Conservation (phyloP, 208 protist genomes). For the Leishmania martiniquensis region DNA sequence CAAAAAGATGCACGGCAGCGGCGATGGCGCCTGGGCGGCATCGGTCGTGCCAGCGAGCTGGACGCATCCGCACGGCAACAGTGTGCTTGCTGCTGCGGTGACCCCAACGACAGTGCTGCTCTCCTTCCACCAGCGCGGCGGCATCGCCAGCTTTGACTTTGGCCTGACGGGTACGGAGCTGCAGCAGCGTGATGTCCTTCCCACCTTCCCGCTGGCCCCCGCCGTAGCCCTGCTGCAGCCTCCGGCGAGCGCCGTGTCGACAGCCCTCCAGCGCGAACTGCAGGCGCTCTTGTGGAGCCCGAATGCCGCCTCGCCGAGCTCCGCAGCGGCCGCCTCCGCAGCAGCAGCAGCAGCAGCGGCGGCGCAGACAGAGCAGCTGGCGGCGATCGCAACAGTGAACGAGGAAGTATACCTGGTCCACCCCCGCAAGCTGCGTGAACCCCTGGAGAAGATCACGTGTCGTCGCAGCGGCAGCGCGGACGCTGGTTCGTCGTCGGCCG, state of each 20-base stretch:
- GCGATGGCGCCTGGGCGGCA: neutral
- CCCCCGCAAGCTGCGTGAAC: constrained; percentile 58
- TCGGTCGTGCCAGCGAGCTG: constrained; percentile 48
- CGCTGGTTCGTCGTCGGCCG: neutral
- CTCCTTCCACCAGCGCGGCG: constrained; percentile 66
- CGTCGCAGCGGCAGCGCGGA: neutral
- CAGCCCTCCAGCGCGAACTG: constrained; percentile 31
- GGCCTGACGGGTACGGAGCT: constrained; percentile 59
- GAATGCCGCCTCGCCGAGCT: constrained; percentile 3
- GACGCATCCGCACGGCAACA: constrained; percentile 78
- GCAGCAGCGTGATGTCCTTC: constrained; percentile 58
- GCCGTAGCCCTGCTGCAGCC: constrained; percentile 68
- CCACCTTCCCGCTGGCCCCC: constrained; percentile 60
- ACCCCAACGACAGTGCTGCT: constrained; percentile 56
- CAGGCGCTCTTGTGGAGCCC: constrained; percentile 37
- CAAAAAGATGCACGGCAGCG: constrained; percentile 8
- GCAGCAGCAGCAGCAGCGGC: constrained; percentile 12
- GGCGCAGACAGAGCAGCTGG: constrained; percentile 39
- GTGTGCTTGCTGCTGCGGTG: constrained; percentile 69
- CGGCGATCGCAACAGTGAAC: constrained; percentile 66
- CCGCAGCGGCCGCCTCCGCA: constrained; percentile 10
- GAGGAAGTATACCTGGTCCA: constrained; percentile 77
- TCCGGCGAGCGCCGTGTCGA: constrained; percentile 37
- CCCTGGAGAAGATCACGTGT: constrained; percentile 70
- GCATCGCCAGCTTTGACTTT: constrained; percentile 80